These are phyloP conservation scores for Porogramme epimiltina DNA, from an alignment of 1,284 basidiomycete species.

Conservation along the genomic window DNA sequence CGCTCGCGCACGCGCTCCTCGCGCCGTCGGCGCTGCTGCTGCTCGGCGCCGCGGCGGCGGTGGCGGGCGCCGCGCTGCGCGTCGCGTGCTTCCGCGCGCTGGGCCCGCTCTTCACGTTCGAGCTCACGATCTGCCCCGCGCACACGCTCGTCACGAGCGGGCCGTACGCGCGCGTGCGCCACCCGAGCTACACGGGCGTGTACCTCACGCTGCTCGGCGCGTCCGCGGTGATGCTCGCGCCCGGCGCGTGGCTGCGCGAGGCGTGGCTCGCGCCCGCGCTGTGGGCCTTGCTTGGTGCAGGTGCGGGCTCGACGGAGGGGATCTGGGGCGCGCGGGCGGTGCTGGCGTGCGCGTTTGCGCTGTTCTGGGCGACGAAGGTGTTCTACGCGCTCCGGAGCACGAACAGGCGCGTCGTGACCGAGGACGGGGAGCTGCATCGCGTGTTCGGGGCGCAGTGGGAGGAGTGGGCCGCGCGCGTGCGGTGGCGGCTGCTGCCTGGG, in stretches of 20 bases:
- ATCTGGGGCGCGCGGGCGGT: constrained; percentile 27
- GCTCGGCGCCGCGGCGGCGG: constrained; percentile 19
- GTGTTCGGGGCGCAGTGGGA: constrained; percentile 56
- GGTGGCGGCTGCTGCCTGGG: constrained; percentile 57
- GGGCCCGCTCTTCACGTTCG: constrained; percentile 33
- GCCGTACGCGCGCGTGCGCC: constrained; percentile 32
- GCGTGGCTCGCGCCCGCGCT: constrained; percentile 19
- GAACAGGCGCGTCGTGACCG: constrained; percentile 33
- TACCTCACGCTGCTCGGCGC: constrained; percentile 30
- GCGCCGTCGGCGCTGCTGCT: constrained; percentile 21
- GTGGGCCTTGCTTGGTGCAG: constrained; percentile 26
- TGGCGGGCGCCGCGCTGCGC: constrained; percentile 24
- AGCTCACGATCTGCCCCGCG: constrained; percentile 28
- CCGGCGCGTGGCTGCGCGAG: constrained; percentile 29
- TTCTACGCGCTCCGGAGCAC: constrained; percentile 30
- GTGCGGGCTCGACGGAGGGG: constrained; percentile 30
- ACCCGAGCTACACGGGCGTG: constrained; percentile 34
- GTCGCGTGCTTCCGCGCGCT: constrained; percentile 30
- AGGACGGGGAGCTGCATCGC: constrained; percentile 54
- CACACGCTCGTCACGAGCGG: constrained; percentile 31
- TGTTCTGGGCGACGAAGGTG: constrained; percentile 30
- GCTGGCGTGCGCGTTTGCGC: constrained; percentile 25
- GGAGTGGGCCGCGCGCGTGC: constrained; percentile 48
- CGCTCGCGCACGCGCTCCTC: constrained; percentile 3
- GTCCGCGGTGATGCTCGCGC: constrained; percentile 24